Evolutionary conservation across 116 monocot genomes (phyloP), one percentile per base, ranked within the genome.

Genomic region (Dioscorea cayenensis): DNA sequence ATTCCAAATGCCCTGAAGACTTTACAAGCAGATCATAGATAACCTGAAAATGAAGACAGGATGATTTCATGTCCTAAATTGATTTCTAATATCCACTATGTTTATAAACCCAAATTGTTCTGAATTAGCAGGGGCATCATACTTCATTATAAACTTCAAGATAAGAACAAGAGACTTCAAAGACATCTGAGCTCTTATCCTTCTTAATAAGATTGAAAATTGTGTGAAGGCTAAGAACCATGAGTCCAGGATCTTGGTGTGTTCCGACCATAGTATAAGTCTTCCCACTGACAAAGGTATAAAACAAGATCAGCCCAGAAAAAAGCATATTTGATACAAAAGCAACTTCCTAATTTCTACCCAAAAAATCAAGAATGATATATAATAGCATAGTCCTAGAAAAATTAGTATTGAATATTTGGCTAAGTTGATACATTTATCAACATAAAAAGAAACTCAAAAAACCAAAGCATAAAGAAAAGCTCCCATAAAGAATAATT

Each of bases 111-210:
- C 51, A 28, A 21, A 21, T 7, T 5, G 29, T 50, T 58, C 2
- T 70, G 7, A 23, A 36, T 72, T 5, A 14, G 65, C 71, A 59
- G 49, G 17, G 67, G 67, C 25, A 73, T 3, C 77, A 37, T 78
- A 97, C 96, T 80, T 97, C 96, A 70, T 97, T 97, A 58, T 97
- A 97, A 14, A 97, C 96, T 92, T 97, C 96, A 66, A 97, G 90
- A 55, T 92, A 97, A 6, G 96, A 97, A 79, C 96, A 97, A 25
- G 90, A 81, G 29, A 97, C 96, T 79, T 92, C 96, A 78, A 97
- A 88, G 55, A 70, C 80, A 78, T 97, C 96, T 27, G 85, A 78
- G 71, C 86, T 83, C 58, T 76, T 63, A 70, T 92, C 84, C 65
- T 73, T 84, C 70, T 88, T 92, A 19, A 97, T 92, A 68, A 92